Conservation (phyloP, 2,329 filamentous ascomycete genomes). For the Ophiognomonia clavigignenti-juglandacearum region DNA sequence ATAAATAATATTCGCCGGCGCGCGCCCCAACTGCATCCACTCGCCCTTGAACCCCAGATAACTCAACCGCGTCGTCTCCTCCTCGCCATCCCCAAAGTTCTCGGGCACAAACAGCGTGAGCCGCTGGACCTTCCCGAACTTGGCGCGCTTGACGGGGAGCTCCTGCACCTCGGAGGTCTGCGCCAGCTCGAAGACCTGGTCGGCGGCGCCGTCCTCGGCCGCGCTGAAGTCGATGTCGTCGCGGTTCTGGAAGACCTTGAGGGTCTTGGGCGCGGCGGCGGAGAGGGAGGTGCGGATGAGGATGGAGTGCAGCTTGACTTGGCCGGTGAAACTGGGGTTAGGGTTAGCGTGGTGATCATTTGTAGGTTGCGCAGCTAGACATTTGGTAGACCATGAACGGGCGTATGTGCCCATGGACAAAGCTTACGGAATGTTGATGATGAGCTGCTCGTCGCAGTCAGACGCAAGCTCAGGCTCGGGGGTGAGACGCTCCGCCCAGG, state of each 20-base stretch:
- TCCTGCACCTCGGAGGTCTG: conserved; percentile 82
- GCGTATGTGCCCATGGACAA: neutral
- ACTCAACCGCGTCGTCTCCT: conserved; percentile 71
- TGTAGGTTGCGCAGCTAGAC: too few relatives aligned
- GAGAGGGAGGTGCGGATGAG: conserved; percentile 75
- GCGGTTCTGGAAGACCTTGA: conserved; percentile 85
- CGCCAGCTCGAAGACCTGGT: conserved; percentile 72
- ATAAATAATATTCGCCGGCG: conserved; percentile 83
- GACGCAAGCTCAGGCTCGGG: conserved; percentile 72
- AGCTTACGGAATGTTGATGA: conserved; percentile 83
- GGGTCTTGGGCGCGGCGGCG: conserved; percentile 67
- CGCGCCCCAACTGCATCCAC: conserved; percentile 80
- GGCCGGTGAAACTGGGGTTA: conserved; percentile 72
- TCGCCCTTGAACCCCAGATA: conserved; percentile 94
- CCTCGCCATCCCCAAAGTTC: conserved; percentile 78
- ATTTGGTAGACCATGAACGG: too few relatives aligned
- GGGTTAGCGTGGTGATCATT: neutral
- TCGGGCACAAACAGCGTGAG: conserved; percentile 86
- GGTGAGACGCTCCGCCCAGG: conserved; percentile 76
- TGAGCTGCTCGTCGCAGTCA: conserved; percentile 86
- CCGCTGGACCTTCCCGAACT: conserved; percentile 80
- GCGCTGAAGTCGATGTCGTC: conserved; percentile 80
- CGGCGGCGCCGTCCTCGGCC: conserved; percentile 64
- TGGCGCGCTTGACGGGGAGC: conserved; percentile 77
- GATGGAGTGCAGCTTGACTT: conserved; percentile 88